Percentiles rank a stretch among this genome's conserved stretches.
phyloP scores from a whole-genome alignment of 2,329 filamentous ascomycete genomes.

The Fusarium pilosicola region DNA sequence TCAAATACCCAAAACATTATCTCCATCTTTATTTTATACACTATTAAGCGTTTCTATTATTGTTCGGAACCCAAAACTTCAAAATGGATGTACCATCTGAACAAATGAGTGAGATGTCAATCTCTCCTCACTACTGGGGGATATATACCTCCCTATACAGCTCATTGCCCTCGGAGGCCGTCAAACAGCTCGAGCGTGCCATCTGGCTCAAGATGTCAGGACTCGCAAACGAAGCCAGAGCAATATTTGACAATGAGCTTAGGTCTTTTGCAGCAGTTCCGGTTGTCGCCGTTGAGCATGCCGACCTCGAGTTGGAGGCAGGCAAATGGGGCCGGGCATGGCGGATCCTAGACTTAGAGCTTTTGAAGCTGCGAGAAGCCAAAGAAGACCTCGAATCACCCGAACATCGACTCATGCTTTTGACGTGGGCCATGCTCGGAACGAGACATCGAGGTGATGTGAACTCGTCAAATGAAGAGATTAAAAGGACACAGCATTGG shows the following conservation, averaged over 20 bases:
- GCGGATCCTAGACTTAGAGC: background rate
- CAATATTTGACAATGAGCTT: background rate
- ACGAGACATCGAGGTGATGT: background rate
- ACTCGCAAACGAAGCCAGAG: background rate
- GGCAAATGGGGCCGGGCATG: background rate
- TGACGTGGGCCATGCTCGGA: background rate
- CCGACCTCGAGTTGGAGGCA: background rate
- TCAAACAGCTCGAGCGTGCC: background rate
- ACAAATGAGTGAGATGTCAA: background rate
- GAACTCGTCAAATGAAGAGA: background rate
- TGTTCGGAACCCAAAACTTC: background rate
- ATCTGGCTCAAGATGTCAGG: background rate
- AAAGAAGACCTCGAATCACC: background rate
- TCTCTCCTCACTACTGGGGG: background rate
- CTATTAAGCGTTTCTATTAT: background rate
- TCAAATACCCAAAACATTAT: background rate
- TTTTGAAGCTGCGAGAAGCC: background rate
- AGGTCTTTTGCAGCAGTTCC: background rate
- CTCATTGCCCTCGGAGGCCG: background rate
- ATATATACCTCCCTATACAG: background rate
- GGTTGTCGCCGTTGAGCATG: background rate
- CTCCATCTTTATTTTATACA: background rate
- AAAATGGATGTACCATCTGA: background rate
- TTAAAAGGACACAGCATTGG: background rate
- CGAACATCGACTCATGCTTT: background rate